Percentiles rank a stretch among this genome's conserved stretches.
Conservation (phyloP, 176 grass and related monocot species). For the Areca catechu region DNA sequence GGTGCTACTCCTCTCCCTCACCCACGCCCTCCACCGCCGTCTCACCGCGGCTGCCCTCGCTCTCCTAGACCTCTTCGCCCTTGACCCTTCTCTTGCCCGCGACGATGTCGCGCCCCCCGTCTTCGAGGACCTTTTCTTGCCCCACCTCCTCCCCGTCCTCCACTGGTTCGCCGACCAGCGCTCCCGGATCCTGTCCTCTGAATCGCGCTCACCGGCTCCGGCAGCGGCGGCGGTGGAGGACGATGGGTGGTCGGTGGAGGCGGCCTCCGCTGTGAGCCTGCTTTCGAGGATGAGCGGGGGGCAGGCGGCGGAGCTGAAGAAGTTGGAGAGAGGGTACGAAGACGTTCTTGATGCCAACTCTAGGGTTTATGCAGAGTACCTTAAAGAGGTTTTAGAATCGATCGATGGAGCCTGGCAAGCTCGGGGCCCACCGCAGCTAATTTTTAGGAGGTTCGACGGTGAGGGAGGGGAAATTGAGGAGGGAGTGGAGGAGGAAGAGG, state of each 20-base stretch:
- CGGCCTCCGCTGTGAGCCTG: conserved; percentile 38
- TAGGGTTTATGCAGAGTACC: conserved; percentile 36
- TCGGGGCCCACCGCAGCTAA: conserved; percentile 9
- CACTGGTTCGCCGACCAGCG: conserved; percentile 53
- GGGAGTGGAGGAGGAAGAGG: conserved; percentile 11
- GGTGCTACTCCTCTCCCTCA: conserved; percentile 43
- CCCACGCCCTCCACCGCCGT: conserved; percentile 18
- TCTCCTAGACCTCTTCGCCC: conserved; percentile 49
- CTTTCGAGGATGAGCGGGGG: conserved; percentile 50
- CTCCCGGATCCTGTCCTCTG: conserved; percentile 14
- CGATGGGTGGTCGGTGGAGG: conserved; percentile 29
- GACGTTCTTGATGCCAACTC: conserved; percentile 48
- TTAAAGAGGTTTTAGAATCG: conserved; percentile 39
- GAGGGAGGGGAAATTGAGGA: conserved; percentile 6
- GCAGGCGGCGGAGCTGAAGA: conserved; percentile 49
- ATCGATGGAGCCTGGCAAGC: neutral
- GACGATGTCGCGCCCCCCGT: conserved; percentile 41
- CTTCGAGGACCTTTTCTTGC: conserved; percentile 65
- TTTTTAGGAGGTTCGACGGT: neutral
- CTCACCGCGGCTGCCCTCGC: conserved; percentile 20
- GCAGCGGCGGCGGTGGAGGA: neutral
- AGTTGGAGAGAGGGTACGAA: conserved; percentile 46
- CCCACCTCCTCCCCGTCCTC: conserved; percentile 43
- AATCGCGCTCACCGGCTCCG: neutral
- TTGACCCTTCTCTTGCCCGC: conserved; percentile 48